Evolutionary conservation across 169 alveolate genomes (phyloP).

Genomic region (Plasmodium berghei): DNA sequence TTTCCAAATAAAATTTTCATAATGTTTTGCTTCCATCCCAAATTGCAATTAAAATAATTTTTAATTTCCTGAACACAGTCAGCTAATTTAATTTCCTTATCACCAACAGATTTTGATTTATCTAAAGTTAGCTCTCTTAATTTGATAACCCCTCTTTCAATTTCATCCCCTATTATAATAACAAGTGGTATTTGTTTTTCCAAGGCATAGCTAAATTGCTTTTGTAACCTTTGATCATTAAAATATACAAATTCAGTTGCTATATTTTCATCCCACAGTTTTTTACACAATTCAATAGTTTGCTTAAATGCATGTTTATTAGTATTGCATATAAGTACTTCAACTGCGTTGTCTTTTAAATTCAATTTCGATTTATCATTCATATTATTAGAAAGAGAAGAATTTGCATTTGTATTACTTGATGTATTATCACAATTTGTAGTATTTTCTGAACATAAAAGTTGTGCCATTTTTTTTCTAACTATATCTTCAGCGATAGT

Average conservation of each 20-base stretch:
- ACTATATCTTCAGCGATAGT: slow-evolving; percentile 81
- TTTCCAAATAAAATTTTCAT: slow-evolving; percentile 30
- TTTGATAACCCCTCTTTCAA: slow-evolving; percentile 64
- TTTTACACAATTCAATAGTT: slow-evolving; percentile 78
- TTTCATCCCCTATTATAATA: slow-evolving; percentile 77
- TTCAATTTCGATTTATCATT: slow-evolving; percentile 77
- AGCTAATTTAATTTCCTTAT: slow-evolving; percentile 40
- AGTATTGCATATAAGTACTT: slow-evolving; percentile 71
- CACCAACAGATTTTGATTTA: slow-evolving; percentile 54
- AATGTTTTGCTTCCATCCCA: slow-evolving; percentile 49
- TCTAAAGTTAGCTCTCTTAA: slow-evolving; percentile 59
- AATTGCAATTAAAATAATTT: slow-evolving; percentile 28
- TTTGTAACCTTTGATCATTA: slow-evolving; percentile 80
- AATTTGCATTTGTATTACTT: slow-evolving; percentile 21
- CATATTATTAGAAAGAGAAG: slow-evolving; percentile 1
- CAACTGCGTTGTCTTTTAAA: slow-evolving; percentile 82
- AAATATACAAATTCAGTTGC: slow-evolving; percentile 81
- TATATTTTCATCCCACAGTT: slow-evolving; percentile 82
- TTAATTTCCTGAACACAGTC: slow-evolving; percentile 62
- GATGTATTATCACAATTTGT: not conserved
- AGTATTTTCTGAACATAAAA: slow-evolving; percentile 7
- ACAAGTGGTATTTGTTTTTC: slow-evolving; percentile 81
- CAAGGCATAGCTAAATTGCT: slow-evolving; percentile 90
- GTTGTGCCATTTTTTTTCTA: slow-evolving; percentile 23
- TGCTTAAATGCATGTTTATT: slow-evolving; percentile 72